Evolutionary conservation across 768 basidiomycete species (phyloP).

Genomic region (Ramaria rubella): DNA sequence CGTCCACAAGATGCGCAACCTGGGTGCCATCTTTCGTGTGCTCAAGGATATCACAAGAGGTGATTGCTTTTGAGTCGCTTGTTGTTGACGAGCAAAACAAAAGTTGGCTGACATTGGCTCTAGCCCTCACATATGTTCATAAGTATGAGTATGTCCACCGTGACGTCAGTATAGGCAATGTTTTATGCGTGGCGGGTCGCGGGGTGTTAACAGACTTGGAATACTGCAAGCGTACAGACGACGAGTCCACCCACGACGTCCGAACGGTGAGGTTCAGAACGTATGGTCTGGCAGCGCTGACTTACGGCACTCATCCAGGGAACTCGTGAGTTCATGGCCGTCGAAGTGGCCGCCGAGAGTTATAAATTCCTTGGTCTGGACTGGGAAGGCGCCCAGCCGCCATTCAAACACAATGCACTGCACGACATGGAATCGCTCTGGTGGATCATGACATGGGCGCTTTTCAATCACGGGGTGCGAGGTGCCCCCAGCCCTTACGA

Average conservation of each 20-base stretch:
- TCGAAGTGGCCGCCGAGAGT: neutral
- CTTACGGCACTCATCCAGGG: neutral
- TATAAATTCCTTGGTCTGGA: neutral
- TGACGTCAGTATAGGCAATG: neutral
- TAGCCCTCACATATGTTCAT: neutral
- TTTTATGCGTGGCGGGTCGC: neutral
- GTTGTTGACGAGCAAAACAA: too few species aligned
- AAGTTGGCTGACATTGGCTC: too few species aligned
- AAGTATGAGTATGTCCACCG: neutral
- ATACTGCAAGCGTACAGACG: neutral
- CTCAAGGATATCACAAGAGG: neutral
- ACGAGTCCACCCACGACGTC: neutral
- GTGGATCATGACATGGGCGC: slow-evolving; percentile 11
- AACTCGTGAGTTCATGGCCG: neutral
- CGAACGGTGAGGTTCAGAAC: neutral
- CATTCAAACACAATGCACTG: slow-evolving; percentile 5
- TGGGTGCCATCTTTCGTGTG: neutral
- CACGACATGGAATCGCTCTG: slow-evolving; percentile 14
- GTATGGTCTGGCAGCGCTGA: neutral
- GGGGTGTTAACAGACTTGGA: neutral
- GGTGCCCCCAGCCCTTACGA: neutral
- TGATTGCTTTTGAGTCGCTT: too few species aligned
- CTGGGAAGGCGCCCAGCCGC: neutral
- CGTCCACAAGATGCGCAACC: neutral
- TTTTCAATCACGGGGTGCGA: slow-evolving; percentile 3